Evolutionary conservation across 257 asterid species (phyloP).

Genomic region (Linderniella brevidens): DNA sequence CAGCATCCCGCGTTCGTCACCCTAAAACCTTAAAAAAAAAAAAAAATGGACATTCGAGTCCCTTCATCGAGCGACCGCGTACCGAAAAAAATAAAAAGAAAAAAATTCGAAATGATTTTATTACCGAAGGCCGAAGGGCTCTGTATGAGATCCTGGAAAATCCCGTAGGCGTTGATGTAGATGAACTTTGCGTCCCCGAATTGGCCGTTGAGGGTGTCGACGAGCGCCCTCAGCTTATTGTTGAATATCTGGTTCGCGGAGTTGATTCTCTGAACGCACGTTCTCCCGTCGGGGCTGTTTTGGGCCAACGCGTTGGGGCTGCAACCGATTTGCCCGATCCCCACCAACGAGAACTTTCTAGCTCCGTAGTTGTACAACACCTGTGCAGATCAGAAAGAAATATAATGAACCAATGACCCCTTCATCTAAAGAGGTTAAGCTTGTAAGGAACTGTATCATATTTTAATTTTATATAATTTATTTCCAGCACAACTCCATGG

Average conservation of each 20-base stretch:
- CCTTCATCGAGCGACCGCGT: not conserved
- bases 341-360: slow-evolving; percentile 49
- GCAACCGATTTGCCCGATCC: slow-evolving; percentile 89
- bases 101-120: too few relatives aligned
- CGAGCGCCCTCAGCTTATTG: slow-evolving; percentile 32
- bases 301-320: slow-evolving; percentile 89
- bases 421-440: too few relatives aligned
- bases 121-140: slow-evolving; percentile 55
- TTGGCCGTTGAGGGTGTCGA: slow-evolving; percentile 38
- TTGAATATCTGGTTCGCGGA: slow-evolving; percentile 57
- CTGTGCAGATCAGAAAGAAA: slow-evolving; percentile 13
- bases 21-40: slow-evolving; percentile 30
- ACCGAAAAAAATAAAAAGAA: not conserved
- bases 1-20: slow-evolving; percentile 87
- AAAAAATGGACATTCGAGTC: not conserved
- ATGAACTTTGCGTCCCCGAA: slow-evolving; percentile 39
- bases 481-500: too few relatives aligned
- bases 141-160: slow-evolving; percentile 55
- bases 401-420: too few relatives aligned
- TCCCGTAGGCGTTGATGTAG: slow-evolving; percentile 62
- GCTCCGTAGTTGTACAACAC: slow-evolving; percentile 52
- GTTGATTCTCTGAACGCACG: slow-evolving; percentile 59
- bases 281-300: slow-evolving; percentile 66
- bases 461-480: too few relatives aligned
- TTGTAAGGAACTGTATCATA: too few relatives aligned